Evolutionary conservation across 2,329 filamentous ascomycete species (phyloP).

Genomic region (Aureobasidium sp.): DNA sequence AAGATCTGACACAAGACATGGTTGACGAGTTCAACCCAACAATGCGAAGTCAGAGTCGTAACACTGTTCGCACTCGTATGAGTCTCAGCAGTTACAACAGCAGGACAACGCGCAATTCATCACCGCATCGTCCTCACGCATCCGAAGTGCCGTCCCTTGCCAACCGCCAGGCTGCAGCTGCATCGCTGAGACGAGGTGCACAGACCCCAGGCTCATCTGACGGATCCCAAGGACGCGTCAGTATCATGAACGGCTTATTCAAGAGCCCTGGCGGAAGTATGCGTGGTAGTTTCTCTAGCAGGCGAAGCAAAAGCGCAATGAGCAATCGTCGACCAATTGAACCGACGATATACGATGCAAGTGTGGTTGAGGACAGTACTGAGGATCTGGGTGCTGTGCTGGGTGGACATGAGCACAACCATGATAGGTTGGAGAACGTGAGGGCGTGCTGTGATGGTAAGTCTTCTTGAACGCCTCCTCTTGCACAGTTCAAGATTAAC

Average conservation of each 20-base stretch:
- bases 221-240: slow-evolving; percentile 12
- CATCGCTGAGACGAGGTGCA: neutral
- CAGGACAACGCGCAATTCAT: slow-evolving; percentile 53
- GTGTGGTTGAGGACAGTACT: slow-evolving; percentile 59
- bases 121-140: slow-evolving; percentile 38
- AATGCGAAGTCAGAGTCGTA: slow-evolving; percentile 42
- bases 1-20: slow-evolving; percentile 51
- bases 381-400: slow-evolving; percentile 76
- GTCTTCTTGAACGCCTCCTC: slow-evolving; percentile 27
- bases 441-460: slow-evolving; percentile 94
- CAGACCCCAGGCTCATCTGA: neutral
- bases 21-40: slow-evolving; percentile 74
- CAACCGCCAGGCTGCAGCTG: slow-evolving; percentile 9
- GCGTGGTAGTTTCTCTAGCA: slow-evolving; percentile 42
- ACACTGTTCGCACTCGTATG: slow-evolving; percentile 38
- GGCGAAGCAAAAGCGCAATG: slow-evolving; percentile 33
- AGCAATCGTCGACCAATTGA: slow-evolving; percentile 21
- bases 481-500: neutral
- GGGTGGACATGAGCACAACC: slow-evolving; percentile 62
- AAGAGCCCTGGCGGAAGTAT: slow-evolving; percentile 26
- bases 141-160: slow-evolving; percentile 17
- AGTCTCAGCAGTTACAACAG: slow-evolving; percentile 34
- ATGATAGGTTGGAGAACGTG: slow-evolving; percentile 84
- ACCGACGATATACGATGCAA: slow-evolving; percentile 41
- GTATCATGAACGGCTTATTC: slow-evolving; percentile 39